phyloP scores from a whole-genome alignment of 768 basidiomycete genomes.

The Saitozyma podzolica region DNA sequence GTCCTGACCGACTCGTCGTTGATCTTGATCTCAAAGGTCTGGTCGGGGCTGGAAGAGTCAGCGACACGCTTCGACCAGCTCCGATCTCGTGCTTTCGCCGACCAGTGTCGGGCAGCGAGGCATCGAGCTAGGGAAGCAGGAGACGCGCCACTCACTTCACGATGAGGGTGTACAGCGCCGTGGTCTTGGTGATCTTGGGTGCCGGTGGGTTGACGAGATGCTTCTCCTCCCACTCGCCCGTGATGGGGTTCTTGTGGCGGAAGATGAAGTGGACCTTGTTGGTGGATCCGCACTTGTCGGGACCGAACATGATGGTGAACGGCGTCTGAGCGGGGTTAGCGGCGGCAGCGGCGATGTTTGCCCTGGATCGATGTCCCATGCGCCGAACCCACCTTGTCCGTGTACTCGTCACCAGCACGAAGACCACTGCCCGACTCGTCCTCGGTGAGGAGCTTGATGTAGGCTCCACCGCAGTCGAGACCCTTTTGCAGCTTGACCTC shows the following conservation, averaged over 20 bases:
- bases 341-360: not conserved
- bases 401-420: constrained; percentile 52
- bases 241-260: constrained; percentile 92
- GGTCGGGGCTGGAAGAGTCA: constrained; percentile 62
- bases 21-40: constrained; percentile 87
- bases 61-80: too few species aligned
- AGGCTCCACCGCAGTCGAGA: constrained; percentile 98
- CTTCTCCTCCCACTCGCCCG: constrained; percentile 94
- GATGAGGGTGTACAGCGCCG: constrained; percentile 92
- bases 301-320: constrained; percentile 85
- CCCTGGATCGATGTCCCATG: not conserved
- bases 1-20: constrained; percentile 78
- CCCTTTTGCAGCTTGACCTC: constrained; percentile 99
- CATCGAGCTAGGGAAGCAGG: not conserved
- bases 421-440: constrained; percentile 44
- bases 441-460: constrained; percentile 80
- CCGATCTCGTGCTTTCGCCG: constrained; percentile 51
- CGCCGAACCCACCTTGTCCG: constrained; percentile 47
- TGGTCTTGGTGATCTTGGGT: constrained; percentile 83
- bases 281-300: constrained; percentile 64
- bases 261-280: constrained; percentile 91
- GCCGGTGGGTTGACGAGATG: constrained; percentile 79
- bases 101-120: not conserved
- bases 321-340: constrained; percentile 44
- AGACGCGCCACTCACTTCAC: constrained; percentile 65